Evolutionary conservation across 2,329 filamentous ascomycete genomes (phyloP), one percentile per base, ranked within the genome.

Genomic region (Nannizzia gypsea): DNA sequence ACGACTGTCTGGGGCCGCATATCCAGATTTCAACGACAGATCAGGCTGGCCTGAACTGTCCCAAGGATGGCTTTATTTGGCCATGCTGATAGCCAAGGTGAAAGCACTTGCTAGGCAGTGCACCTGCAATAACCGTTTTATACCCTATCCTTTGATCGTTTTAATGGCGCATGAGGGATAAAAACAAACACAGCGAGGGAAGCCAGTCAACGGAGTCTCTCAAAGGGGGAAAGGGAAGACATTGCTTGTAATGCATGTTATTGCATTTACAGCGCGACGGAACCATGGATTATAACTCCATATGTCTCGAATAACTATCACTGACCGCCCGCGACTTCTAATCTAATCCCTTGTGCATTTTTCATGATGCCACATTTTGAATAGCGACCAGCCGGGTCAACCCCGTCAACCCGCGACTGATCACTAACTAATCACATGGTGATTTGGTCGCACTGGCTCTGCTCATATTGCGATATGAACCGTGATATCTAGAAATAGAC

Each of bases 101-200:
- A 54, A 22, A 15, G 44, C n/a, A 13, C 22, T 52, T 17, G 15
- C 24, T 34, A 8, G 4, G 15, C 26, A 17, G 13, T 11, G 13
- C 24, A 52, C 15, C 50, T 54, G 26, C 50, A 24, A 54, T 34
- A 50, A 28, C 44, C 44, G 44, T 8, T 34, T 13, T 20, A 36
- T 34, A 54, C 50, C 28, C 48, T 17, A n/a, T 11, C 26, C 50
- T 24, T 22, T 26, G 20, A 50, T 2, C 44, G 3, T 54, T 31
- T 54, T n/a, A n/a, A 54, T 54, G 26, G 15, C 50, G 50, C 50
- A 34, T 54, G 50, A 54, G 50, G 50, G 26, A 36, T 54, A 34
- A 11, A 26, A 20, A 20, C 17, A 3, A 26, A 20, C 11, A 34
- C 9, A 3, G 8, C 15, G 15, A 34, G 5, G 3, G 13, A 22